Evolutionary conservation across 371 early-diverging fungal species (phyloP).

Genomic region (Haplosporangium sp.): DNA sequence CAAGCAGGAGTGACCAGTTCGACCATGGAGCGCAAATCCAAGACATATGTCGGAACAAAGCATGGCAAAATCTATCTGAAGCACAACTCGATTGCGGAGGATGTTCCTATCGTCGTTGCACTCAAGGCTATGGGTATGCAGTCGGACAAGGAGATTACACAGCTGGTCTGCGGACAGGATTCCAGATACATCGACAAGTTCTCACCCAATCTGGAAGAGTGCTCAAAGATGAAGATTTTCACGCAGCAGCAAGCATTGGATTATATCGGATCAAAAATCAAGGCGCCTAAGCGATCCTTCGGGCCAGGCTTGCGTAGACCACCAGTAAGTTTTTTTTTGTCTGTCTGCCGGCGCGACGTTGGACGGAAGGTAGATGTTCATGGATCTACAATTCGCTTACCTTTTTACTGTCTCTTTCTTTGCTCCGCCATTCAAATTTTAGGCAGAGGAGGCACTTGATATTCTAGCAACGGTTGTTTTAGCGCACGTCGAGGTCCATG

Average conservation of each 20-base stretch:
- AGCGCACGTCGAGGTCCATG: conserved; percentile 95
- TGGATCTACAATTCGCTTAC: background rate
- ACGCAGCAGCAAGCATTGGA: conserved; percentile 96
- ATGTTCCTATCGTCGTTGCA: conserved; percentile 92
- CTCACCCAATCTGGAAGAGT: conserved; percentile 92
- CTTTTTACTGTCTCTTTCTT: background rate
- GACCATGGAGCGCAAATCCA: conserved; percentile 98
- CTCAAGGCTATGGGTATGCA: conserved; percentile 93
- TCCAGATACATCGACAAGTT: conserved; percentile 86
- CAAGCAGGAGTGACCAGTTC: conserved; percentile 91
- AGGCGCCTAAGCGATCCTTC: conserved; percentile 67
- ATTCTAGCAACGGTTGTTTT: conserved; percentile 93
- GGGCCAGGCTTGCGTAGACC: conserved; percentile 67
- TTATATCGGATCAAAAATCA: conserved; percentile 87
- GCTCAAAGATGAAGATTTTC: conserved; percentile 76
- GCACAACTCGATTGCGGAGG: conserved; percentile 96
- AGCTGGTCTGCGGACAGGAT: conserved; percentile 92
- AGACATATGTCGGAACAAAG: conserved; percentile 91
- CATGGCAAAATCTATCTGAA: conserved; percentile 89
- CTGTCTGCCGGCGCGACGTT: background rate
- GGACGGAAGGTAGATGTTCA: background rate
- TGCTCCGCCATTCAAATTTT: background rate
- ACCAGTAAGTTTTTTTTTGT: conserved; percentile 36
- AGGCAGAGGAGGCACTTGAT: conserved; percentile 93
- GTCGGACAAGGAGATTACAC: conserved; percentile 96